Evolutionary conservation across 2,329 filamentous ascomycete species (phyloP), one percentile per base, ranked within the genome.

Genomic region (Pseudocercospora macadamiae): DNA sequence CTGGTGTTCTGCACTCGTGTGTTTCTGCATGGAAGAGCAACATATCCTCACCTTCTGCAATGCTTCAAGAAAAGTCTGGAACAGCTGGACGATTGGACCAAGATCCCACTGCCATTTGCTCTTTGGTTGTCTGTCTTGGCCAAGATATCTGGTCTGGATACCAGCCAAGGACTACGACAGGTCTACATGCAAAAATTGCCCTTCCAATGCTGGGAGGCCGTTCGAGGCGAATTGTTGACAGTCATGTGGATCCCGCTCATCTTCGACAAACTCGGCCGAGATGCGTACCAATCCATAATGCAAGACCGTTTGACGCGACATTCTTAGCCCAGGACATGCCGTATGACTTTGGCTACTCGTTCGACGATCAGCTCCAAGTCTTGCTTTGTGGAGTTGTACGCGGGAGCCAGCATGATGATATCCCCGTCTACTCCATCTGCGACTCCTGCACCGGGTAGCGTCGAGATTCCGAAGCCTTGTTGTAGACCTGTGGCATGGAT

Each of bases 401-500:
- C 80, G 2, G 89, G 89, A 1, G 87, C 82, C 10, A 91, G 67
- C 36, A 91, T 79, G 23, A 90, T 75, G 14, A 64, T 59, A 67
- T 92, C 89, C 3, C 88, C 88, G 2, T 71, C 69, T 12, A 70
- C 67, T 0, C 80, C 77, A 39, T 89, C 85, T 0, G 77, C 82
- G 0, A 84, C 85, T 1, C 87, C 87, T 0, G 75, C 73, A 0
- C 86, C 86, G 1, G 84, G 84, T 66, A 89, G 89, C 3, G 89
- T 64, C 1, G 80, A 80, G 56, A 88, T 80, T 28, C 75, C 76
- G 61, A 81, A 79, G 6, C 67, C 66, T 10, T 66, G 59, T 30
- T 67, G 61, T 28, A 77, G 63, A 16, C 73, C 76, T 71, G 56
- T 52, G 9, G 42, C 39, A 57, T 82, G 79, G 1, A 87, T 71